A percentile compares a stretch with the other conserved stretches of the same genome.
Evolutionary conservation across 2,329 filamentous ascomycete genomes (phyloP).

Genomic region (Blastomyces emzantsi): DNA sequence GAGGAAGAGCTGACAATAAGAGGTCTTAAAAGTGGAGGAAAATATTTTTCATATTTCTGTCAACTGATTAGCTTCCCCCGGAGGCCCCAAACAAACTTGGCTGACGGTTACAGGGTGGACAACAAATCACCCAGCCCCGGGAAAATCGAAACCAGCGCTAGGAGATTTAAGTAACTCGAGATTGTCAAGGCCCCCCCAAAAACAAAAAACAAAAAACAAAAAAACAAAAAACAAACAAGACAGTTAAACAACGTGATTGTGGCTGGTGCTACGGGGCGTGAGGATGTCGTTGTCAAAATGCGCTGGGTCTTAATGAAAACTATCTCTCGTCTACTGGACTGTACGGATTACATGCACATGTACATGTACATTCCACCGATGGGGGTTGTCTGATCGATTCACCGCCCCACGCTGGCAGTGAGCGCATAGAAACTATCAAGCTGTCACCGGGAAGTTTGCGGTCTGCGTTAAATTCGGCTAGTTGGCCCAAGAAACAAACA

Average conservation of each 20-base stretch:
- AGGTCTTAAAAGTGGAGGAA: no score
- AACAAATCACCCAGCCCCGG: not conserved
- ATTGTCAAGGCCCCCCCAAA: not conserved
- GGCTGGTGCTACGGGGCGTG: not conserved
- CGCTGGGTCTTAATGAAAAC: not conserved
- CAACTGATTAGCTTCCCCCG: no score
- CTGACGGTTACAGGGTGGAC: not conserved
- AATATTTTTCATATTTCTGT: no score
- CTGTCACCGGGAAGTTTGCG: not conserved
- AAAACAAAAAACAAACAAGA: not conserved
- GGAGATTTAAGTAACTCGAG: not conserved
- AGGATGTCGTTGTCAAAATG: not conserved
- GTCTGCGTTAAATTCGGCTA: not conserved
- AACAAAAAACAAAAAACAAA: not conserved
- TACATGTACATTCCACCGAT: not conserved
- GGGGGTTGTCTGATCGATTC: not conserved
- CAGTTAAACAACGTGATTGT: slow-evolving; percentile 2
- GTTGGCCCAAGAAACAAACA: no score
- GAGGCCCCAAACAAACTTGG: no score
- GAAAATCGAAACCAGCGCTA: not conserved
- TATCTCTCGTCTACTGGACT: no score
- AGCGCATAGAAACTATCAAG: not conserved
- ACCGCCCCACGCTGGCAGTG: not conserved
- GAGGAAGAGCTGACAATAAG: no score
- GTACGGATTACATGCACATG: no score